Percentiles rank a stretch among this genome's conserved stretches.
phyloP scores from a whole-genome alignment of 73 alveolate species.

The Halteria grandinella region DNA sequence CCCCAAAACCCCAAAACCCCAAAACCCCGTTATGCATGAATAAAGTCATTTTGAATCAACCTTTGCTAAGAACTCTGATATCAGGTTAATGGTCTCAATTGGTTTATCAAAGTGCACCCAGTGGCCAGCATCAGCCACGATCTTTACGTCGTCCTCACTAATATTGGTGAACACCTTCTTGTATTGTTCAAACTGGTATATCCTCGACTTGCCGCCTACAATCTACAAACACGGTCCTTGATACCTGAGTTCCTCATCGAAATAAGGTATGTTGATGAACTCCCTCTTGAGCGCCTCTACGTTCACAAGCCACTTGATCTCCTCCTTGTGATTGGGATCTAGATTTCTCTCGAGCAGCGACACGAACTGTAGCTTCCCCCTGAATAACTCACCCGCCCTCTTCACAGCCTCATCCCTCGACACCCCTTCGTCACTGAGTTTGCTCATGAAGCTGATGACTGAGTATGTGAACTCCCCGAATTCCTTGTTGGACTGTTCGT shows the following conservation, averaged over 20 bases:
- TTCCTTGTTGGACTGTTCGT: constrained; percentile 11
- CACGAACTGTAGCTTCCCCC: constrained; percentile 3
- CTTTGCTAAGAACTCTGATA: constrained; percentile 32
- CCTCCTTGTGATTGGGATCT: constrained; percentile 30
- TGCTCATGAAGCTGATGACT: constrained; percentile 15
- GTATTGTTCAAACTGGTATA: not conserved
- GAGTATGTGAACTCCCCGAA: not conserved
- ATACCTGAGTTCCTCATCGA: constrained; percentile 24
- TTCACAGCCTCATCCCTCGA: constrained; percentile 16
- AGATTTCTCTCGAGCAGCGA: constrained; percentile 9
- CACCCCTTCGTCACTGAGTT: not conserved
- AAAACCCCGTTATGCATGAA: not conserved
- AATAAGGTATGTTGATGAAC: constrained; percentile 27
- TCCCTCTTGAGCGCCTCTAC: constrained; percentile 24
- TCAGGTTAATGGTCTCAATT: constrained; percentile 13
- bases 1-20: constrained; percentile 5
- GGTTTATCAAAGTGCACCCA: constrained; percentile 72
- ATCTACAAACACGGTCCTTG: constrained; percentile 28
- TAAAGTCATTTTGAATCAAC: not conserved
- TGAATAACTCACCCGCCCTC: constrained; percentile 5
- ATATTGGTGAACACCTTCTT: constrained; percentile 29
- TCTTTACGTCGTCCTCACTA: constrained; percentile 26
- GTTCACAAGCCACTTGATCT: constrained; percentile 53
- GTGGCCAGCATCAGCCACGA: constrained; percentile 63
- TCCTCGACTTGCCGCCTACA: constrained; percentile 34